Evolutionary conservation across 306 rosid species (phyloP), one percentile per base, ranked within the genome.

Genomic region (Canavalia gladiata): DNA sequence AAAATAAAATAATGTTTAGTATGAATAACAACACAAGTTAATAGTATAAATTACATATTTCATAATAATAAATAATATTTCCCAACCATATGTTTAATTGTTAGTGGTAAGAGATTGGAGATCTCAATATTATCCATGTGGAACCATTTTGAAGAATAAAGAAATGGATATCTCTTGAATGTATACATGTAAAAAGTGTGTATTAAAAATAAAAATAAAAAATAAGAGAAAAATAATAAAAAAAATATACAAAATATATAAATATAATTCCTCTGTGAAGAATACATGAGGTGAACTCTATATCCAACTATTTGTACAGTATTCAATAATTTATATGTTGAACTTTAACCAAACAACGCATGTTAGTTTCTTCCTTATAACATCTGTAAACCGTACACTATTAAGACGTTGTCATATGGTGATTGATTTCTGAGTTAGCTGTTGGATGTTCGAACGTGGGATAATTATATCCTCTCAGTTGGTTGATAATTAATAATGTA

Each of bases 311-410:
- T 77, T 68, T 75, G 47, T 62, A 49, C 13, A 42, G 72, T 66
- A 8, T 49, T 83, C 81, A 72, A 88, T 86, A 85, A 88, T 84
- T 60, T 72, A 84, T 18, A 29, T 84, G 90, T 55, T 80, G 49
- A 77, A 66, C 84, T 86, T 86, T 76, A 69, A 46, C 74, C 60
- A 46, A 77, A 76, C 90, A 86, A 57, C 58, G 85, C 89, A 88
- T 66, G 88, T 86, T 86, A 63, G 58, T 85, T 72, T 76, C 74
- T 43, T 68, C 59, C 5, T 0, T 54, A 51, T 46, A 62, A 59
- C 7, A 43, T 76, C 43, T 31, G 3, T 7, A 18, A 74, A 50
- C 69, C 50, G 33, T 28, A 74, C 59, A 4, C 51, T 52, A 34
- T 7, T 74, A 51, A 46, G 75, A 52, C 37, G 51, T 28, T 62